Evolutionary conservation across 169 alveolate genomes (phyloP), one percentile per base, ranked within the genome.

Genomic region (Theileria orientalis): DNA sequence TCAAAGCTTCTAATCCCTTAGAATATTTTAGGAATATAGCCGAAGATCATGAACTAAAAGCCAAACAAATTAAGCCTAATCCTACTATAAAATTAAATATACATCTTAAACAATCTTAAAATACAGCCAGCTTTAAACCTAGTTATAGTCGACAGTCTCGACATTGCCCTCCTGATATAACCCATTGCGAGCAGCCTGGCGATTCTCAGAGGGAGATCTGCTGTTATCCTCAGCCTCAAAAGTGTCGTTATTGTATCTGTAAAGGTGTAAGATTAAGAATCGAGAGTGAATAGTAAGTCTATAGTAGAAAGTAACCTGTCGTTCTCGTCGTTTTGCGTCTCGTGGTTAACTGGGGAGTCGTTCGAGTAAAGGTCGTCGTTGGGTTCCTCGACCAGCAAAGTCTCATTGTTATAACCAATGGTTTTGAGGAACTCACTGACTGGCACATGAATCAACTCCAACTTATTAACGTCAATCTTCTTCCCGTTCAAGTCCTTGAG

Each of bases 401-500:
- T 37, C 9, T 37, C 44, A 27, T 54, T 33, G 33, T 54, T 54
- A 23, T n/a, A 23, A 13, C 52, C 74, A 37, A 27, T 13, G 42
- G 7, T 66, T 21, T 35, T 40, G 33, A 54, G 47, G 63, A 68
- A 79, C 32, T 79, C 87, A 46, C 64, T 64, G 60, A 79, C 83
- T n/a, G 87, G 82, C 69, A 70, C 59, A 19, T 70, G 87, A 5
- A 84, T 54, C 13, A 88, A 84, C 51, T 79, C 87, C 6, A 88
- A 73, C n/a, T 51, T 23, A 46, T 68, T 75, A 1, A 76, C 76
- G 13, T 82, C 85, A 16, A 88, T 80, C 40, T 78, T 83, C 71
- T 85, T 78, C 25, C 93, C 93, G 64, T 79, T 61, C 51, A 88
- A 82, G 1, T 74, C 92, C 8, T 87, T 91, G 52, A 84, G 66